Evolutionary conservation across 2,329 filamentous ascomycete species (phyloP), one percentile per base, ranked within the genome.

Genomic region (Monosporascus ibericus): DNA sequence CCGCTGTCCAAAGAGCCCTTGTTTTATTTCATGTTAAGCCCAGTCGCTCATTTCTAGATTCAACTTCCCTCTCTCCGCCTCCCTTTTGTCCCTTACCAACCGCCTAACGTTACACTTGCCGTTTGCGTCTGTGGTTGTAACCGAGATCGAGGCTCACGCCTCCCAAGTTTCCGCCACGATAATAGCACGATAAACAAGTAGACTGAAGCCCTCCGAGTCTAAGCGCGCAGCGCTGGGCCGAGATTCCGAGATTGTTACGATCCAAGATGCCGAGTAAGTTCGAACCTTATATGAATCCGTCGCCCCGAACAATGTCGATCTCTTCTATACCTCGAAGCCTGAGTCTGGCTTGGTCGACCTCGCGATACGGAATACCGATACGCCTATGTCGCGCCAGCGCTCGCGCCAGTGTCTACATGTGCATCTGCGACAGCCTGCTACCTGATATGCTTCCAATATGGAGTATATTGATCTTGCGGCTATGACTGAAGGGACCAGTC

Each of bases 211-310:
- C 11, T 34, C 30, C 30, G 30, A 27, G 11, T 34, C 11, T 34
- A 14, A 14, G 30, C 11, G 30, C 30, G 30, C 30, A 34, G 30
- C 9, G 5, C 5, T 34, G 11, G 30, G 11, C 11, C 11, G 30
- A 34, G 30, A 34, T 34, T 34, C 30, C 11, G 30, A 34, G 11
- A 14, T 34, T 14, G 30, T 14, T 2, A 25, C 20, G 14, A 17
- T 30, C n/a, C 55, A 62, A 55, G 42, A 65, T 65, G 63, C 63
- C 60, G 47, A 64, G 63, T 65, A 64, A 64, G 63, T 42, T 46
- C 24, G 22, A 49, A 9, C 25, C 7, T 14, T 36, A 18, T n/a
- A 27, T 38, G 9, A 20, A 42, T 18, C 6, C 18, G 14, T 6
- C 18, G 14, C 5, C 4, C 3, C 18, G 7, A 20, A 18, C 22